A percentile compares a stretch with the other conserved stretches of the same genome.
phyloP scores from a whole-genome alignment of 1,284 basidiomycete species.

The Quambalaria eucalypti region DNA sequence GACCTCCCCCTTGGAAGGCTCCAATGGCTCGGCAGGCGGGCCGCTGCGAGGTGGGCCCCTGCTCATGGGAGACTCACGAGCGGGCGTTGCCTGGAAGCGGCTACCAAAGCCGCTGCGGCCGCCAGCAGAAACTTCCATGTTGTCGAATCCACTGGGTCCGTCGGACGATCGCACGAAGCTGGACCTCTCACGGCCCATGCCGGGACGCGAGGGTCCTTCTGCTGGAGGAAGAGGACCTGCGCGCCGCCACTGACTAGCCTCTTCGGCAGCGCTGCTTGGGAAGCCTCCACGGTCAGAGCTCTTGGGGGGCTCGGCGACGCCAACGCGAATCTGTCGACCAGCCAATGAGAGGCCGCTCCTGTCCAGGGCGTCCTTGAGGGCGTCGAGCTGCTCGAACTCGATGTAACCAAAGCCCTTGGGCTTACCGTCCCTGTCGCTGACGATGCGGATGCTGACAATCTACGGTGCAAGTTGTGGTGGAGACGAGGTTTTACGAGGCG shows the following conservation, averaged over 20 bases:
- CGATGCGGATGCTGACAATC: slow-evolving; percentile 80
- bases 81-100: slow-evolving; percentile 20
- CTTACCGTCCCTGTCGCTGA: slow-evolving; percentile 74
- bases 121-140: slow-evolving; percentile 33
- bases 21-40: slow-evolving; percentile 10
- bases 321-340: slow-evolving; percentile 74
- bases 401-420: slow-evolving; percentile 97
- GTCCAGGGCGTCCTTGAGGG: slow-evolving; percentile 63
- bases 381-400: slow-evolving; percentile 76
- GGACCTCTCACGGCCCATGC: slow-evolving; percentile 1
- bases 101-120: slow-evolving; percentile 43
- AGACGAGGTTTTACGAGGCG: not conserved
- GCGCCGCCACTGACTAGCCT: slow-evolving; percentile 66
- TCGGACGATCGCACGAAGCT: slow-evolving; percentile 18
- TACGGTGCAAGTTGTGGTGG: slow-evolving; percentile 35
- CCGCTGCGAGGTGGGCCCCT: not conserved
- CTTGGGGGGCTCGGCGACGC: slow-evolving; percentile 89
- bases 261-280: slow-evolving; percentile 49
- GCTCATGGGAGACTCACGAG: slow-evolving; percentile 1
- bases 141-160: slow-evolving; percentile 28
- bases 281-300: slow-evolving; percentile 46
- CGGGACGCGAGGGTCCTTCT: slow-evolving; percentile 4
- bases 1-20: slow-evolving; percentile 34
- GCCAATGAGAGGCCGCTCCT: slow-evolving; percentile 52
- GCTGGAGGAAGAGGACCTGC: slow-evolving; percentile 61